Conservation (phyloP, 2,329 filamentous ascomycete species). For the Alternaria sp. region DNA sequence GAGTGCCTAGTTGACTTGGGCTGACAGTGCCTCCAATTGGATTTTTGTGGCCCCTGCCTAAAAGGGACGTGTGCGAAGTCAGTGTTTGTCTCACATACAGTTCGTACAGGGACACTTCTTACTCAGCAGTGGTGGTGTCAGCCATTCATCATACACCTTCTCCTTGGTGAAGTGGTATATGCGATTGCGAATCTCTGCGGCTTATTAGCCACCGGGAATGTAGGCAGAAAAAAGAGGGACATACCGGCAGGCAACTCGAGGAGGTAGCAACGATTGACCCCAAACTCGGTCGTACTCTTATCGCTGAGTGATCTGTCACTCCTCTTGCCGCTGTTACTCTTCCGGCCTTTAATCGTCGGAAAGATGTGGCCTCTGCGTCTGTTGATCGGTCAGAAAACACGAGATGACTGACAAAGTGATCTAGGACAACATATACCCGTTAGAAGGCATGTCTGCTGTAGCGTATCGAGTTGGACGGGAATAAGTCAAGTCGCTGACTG, state of each 20-base stretch:
- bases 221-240: too few relatives aligned
- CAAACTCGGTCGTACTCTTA: too few relatives aligned
- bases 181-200: background rate
- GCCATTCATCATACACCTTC: background rate
- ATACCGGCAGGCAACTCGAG: too few relatives aligned
- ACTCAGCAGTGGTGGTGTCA: background rate
- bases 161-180: constrained; percentile 1
- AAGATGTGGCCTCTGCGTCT: background rate
- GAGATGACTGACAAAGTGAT: background rate
- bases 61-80: too few relatives aligned
- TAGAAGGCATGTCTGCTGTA: background rate
- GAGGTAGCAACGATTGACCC: too few relatives aligned
- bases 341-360: background rate
- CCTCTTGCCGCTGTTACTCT: too few relatives aligned
- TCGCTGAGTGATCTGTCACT: too few relatives aligned
- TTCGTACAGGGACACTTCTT: too few relatives aligned
- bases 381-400: background rate
- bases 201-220: background rate
- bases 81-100: too few relatives aligned
- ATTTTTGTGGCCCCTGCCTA: too few relatives aligned
- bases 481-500: background rate
- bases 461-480: too few relatives aligned
- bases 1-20: background rate
- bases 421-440: background rate
- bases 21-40: background rate